Evolutionary conservation across 768 basidiomycete species (phyloP).

Genomic region (Omphalotus guepiniiformis): DNA sequence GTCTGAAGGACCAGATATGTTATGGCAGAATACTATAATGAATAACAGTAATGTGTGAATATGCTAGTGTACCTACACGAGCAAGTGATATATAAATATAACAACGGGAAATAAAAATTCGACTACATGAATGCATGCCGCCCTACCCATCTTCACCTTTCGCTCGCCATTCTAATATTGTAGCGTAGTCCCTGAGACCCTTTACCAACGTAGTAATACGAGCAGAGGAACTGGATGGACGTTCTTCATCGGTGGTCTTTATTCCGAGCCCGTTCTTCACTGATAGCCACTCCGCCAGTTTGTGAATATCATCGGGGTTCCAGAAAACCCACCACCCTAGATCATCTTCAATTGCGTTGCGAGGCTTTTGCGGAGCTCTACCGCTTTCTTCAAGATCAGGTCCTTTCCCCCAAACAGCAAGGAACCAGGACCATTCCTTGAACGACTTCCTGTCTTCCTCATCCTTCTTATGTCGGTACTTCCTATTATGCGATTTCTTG

Average conservation of each 20-base stretch:
- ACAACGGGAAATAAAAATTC: not conserved
- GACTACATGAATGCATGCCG: not conserved
- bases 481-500: constrained; percentile 34
- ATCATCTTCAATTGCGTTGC: constrained; percentile 22
- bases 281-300: constrained; percentile 62
- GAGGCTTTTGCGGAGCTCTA: constrained; percentile 17
- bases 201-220: constrained; percentile 46
- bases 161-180: constrained; percentile 55
- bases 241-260: constrained; percentile 13
- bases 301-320: constrained; percentile 58
- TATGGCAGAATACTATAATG: not conserved
- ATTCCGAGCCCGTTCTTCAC: constrained; percentile 24
- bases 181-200: constrained; percentile 55
- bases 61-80: not conserved
- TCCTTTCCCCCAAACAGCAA: constrained; percentile 69
- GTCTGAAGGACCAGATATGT: too few species aligned
- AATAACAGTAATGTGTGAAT: not conserved
- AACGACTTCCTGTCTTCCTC: constrained; percentile 49
- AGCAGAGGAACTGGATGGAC: constrained; percentile 18
- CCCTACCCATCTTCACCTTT: constrained; percentile 21
- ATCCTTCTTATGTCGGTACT: constrained; percentile 34
- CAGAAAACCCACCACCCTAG: constrained; percentile 74
- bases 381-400: constrained; percentile 29
- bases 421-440: constrained; percentile 69
- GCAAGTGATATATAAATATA: not conserved